phyloP scores from a whole-genome alignment of 345 rosid species.

The Populus davidiana region DNA sequence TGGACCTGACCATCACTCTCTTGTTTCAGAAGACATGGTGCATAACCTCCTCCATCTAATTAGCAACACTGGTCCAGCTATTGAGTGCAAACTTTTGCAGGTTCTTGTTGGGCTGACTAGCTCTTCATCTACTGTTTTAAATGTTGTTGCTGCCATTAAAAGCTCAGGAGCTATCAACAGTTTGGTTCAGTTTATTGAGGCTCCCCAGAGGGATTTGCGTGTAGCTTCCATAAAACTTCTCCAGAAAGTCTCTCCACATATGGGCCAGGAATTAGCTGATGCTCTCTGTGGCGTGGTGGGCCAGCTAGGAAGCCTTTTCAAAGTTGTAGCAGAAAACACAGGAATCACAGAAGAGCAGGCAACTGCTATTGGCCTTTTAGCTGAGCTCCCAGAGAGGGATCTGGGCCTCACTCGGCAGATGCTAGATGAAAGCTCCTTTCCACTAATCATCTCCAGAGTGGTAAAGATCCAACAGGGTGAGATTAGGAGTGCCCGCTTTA shows the following conservation, averaged over 20 bases:
- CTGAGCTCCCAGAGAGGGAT: conserved; percentile 95
- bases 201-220: conserved; percentile 73
- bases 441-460: conserved; percentile 51
- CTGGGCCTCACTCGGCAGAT: conserved; percentile 78
- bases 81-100: conserved; percentile 87
- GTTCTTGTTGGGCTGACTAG: conserved; percentile 94
- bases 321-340: conserved; percentile 61
- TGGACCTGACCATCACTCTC: conserved; percentile 69
- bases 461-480: conserved; percentile 65
- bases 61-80: conserved; percentile 95
- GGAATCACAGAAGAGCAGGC: conserved; percentile 89
- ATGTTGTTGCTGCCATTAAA: conserved; percentile 77
- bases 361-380: conserved; percentile 81
- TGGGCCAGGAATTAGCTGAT: conserved; percentile 84
- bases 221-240: conserved; percentile 81
- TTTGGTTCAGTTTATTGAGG: conserved; percentile 94
- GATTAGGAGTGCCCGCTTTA: conserved; percentile 62
- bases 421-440: conserved; percentile 74
- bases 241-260: conserved; percentile 70
- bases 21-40: conserved; percentile 77
- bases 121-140: conserved; percentile 57
- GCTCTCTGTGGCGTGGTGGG: conserved; percentile 73
- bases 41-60: conserved; percentile 78
- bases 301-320: conserved; percentile 72
- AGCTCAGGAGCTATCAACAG: conserved; percentile 90